These are phyloP conservation scores for Miamiensis avidus DNA, from an alignment of 169 alveolate species.

Conservation along the genomic window DNA sequence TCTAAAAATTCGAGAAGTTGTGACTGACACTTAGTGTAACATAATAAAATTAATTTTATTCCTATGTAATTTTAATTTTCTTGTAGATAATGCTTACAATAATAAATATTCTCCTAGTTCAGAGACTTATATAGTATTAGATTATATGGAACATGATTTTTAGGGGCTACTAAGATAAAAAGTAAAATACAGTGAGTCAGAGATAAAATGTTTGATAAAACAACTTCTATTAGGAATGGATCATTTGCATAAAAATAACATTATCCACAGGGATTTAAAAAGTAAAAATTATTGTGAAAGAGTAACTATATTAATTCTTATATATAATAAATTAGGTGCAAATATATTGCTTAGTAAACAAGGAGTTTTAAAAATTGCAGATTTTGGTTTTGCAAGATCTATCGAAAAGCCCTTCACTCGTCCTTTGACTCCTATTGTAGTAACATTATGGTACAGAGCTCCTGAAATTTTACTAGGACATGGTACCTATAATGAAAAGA, in stretches of 20 bases:
- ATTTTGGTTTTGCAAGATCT: slow-evolving; percentile 58
- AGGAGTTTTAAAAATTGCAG: slow-evolving; percentile 54
- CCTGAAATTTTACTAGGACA: slow-evolving; percentile 70
- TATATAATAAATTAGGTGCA: slow-evolving; percentile 19
- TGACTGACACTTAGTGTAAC: slow-evolving; percentile 1
- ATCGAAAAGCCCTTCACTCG: slow-evolving; percentile 44
- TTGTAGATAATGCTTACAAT: slow-evolving; percentile 5
- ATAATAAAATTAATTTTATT: not conserved
- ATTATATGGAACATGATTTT: slow-evolving; percentile 71
- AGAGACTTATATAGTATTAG: slow-evolving; percentile 63
- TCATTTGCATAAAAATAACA: slow-evolving; percentile 45
- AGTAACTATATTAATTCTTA: too few relatives aligned
- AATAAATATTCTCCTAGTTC: slow-evolving; percentile 42
- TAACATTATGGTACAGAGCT: slow-evolving; percentile 80
- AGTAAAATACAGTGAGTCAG: slow-evolving; percentile 33
- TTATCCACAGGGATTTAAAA: slow-evolving; percentile 24
- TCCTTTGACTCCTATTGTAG: slow-evolving; percentile 51
- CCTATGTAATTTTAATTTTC: slow-evolving; percentile 14
- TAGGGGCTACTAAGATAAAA: slow-evolving; percentile 52
- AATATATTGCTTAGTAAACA: slow-evolving; percentile 33
- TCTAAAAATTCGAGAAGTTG: slow-evolving; percentile 39
- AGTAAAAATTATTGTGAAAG: not conserved
- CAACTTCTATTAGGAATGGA: slow-evolving; percentile 48
- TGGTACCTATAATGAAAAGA: slow-evolving; percentile 62
- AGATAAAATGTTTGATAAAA: slow-evolving; percentile 62